Conservation (phyloP, 371 early-diverging fungal species). For the Smittium culicis region DNA sequence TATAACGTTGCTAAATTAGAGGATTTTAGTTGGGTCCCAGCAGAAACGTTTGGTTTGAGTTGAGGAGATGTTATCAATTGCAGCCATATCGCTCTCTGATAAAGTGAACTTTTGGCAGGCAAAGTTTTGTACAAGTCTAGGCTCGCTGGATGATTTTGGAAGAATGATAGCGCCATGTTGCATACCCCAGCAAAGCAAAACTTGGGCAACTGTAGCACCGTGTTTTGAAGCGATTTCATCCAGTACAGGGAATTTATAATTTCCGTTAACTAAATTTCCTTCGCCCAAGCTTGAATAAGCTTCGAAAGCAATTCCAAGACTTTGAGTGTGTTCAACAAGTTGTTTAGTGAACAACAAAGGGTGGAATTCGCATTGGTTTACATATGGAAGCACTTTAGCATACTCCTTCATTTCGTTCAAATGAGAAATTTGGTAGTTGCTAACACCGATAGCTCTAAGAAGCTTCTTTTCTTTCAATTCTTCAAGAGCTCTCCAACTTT, state of each 20-base stretch:
- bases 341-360: slow-evolving; percentile 41
- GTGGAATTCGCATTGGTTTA: slow-evolving; percentile 62
- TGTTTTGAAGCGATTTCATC: slow-evolving; percentile 26
- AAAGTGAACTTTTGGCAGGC: slow-evolving; percentile 33
- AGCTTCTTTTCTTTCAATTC: slow-evolving; percentile 36
- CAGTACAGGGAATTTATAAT: slow-evolving; percentile 19
- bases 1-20: not conserved
- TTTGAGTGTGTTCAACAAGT: slow-evolving; percentile 38
- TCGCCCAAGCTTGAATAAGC: slow-evolving; percentile 90
- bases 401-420: slow-evolving; percentile 39
- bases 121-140: slow-evolving; percentile 41
- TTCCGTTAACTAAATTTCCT: slow-evolving; percentile 42
- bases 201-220: slow-evolving; percentile 40
- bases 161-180: slow-evolving; percentile 45
- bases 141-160: slow-evolving; percentile 44
- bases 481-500: slow-evolving; percentile 61
- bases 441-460: slow-evolving; percentile 62
- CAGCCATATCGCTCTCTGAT: slow-evolving; percentile 39
- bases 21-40: slow-evolving; percentile 50
- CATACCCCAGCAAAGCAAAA: slow-evolving; percentile 67
- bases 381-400: slow-evolving; percentile 41
- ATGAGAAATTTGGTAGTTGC: slow-evolving; percentile 58
- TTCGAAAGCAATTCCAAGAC: slow-evolving; percentile 47
- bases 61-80: slow-evolving; percentile 35
- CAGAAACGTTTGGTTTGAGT: slow-evolving; percentile 38